Evolutionary conservation across 2,329 filamentous ascomycete genomes (phyloP).

Genomic region (Diaporthe velutina): DNA sequence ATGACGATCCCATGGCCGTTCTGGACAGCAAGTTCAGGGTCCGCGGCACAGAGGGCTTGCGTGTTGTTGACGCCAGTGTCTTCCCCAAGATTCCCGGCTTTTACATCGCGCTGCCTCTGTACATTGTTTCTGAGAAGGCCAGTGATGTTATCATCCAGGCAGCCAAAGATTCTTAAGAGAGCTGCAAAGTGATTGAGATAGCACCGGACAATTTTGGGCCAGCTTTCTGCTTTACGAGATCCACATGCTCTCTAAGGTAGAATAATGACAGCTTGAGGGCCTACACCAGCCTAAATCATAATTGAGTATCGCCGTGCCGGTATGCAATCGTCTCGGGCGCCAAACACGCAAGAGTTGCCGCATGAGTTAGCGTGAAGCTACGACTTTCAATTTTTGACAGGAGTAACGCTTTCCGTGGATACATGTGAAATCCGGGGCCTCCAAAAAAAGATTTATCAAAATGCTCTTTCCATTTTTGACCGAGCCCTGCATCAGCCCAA

Average conservation of each 20-base stretch:
- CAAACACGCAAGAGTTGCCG: no score
- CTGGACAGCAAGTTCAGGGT: slow-evolving; percentile 20
- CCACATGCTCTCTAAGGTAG: neutral
- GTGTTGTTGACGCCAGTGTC: slow-evolving; percentile 25
- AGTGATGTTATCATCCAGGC: slow-evolving; percentile 27
- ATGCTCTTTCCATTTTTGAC: no score
- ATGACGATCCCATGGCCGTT: slow-evolving; percentile 22
- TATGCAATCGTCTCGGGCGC: neutral
- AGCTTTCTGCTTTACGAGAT: neutral
- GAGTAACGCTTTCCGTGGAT: no score
- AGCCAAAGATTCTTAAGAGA: neutral
- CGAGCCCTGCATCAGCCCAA: no score
- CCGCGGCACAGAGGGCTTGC: slow-evolving; percentile 22
- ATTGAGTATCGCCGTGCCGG: neutral
- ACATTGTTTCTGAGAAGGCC: slow-evolving; percentile 30
- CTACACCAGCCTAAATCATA: neutral
- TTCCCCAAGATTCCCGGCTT: slow-evolving; percentile 31
- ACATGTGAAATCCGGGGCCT: no score
- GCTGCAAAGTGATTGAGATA: neutral
- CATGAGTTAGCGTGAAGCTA: neutral
- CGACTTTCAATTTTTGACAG: no score
- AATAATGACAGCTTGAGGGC: neutral
- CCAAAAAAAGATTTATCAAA: no score
- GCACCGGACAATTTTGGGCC: neutral
- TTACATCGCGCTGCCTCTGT: slow-evolving; percentile 14